These are phyloP conservation scores for Acacia acuminata DNA, from an alignment of 306 rosid genomes.

Conservation along the genomic window DNA sequence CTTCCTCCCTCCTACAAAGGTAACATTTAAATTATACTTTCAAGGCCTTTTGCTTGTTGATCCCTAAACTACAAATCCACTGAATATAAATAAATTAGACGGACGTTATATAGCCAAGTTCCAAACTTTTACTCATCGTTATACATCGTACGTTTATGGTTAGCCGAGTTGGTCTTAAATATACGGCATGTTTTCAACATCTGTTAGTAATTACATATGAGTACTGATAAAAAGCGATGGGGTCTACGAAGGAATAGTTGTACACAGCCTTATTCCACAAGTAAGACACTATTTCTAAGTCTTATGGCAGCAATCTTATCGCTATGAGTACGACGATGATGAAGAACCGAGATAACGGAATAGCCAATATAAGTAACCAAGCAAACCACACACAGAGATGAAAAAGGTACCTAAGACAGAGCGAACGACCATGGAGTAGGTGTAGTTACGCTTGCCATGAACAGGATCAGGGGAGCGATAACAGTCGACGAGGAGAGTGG, in stretches of 20 bases:
- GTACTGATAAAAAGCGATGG: too few species aligned
- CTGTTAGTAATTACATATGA: too few species aligned
- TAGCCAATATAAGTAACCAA: not conserved
- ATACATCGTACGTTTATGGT: too few species aligned
- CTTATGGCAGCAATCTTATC: too few species aligned
- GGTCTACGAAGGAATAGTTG: too few species aligned
- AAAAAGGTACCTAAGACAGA: slow-evolving; percentile 56
- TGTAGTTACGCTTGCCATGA: slow-evolving; percentile 82
- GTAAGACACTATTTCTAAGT: too few species aligned
- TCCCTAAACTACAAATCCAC: not conserved
- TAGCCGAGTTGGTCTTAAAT: too few species aligned
- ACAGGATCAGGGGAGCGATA: slow-evolving; percentile 88
- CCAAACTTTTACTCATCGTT: too few species aligned
- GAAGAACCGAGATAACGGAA: not conserved
- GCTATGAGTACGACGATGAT: not conserved
- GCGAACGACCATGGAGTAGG: slow-evolving; percentile 83
- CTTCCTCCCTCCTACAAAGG: slow-evolving; percentile 62
- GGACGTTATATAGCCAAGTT: too few species aligned
- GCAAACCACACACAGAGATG: not conserved
- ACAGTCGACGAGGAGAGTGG: slow-evolving; percentile 87
- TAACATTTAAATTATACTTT: not conserved
- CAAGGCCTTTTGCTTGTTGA: not conserved
- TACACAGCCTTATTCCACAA: too few species aligned
- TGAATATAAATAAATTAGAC: too few species aligned
- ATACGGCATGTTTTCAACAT: too few species aligned